Evolutionary conservation across 441 rosid species (phyloP).

Genomic region (Adansonia gregorii): DNA sequence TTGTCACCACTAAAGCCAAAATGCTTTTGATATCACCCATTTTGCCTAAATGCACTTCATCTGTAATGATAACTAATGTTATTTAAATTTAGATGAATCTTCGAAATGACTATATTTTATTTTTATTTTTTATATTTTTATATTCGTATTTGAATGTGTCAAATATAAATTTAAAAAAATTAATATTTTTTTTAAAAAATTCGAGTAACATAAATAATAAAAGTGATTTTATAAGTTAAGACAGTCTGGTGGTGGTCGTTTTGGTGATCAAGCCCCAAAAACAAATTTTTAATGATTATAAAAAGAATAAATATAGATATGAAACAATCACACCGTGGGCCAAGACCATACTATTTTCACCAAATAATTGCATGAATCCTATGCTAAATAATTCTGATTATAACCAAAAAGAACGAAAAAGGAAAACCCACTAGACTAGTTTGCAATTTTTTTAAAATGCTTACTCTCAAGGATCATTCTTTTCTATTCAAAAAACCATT

Average conservation of each 20-base stretch:
- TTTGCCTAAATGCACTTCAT: constrained; percentile 38
- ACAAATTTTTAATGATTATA: background rate
- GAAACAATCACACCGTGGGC: constrained; percentile 31
- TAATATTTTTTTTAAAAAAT: no score
- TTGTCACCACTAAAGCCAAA: constrained; percentile 18
- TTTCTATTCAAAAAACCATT: background rate
- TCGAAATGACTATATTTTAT: background rate
- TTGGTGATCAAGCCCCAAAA: constrained; percentile 1
- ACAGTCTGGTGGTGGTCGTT: constrained; percentile 11
- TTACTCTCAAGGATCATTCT: constrained; percentile 16
- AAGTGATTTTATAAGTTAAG: constrained; percentile 1
- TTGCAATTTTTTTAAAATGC: background rate
- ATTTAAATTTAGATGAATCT: background rate
- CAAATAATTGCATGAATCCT: constrained; percentile 29
- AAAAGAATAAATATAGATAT: background rate
- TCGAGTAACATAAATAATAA: background rate
- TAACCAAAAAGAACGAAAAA: background rate
- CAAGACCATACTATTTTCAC: constrained; percentile 12
- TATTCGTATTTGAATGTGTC: no score
- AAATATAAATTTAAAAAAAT: no score
- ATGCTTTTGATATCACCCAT: constrained; percentile 29
- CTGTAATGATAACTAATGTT: constrained; percentile 8
- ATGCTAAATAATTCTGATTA: constrained; percentile 13
- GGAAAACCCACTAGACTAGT: background rate
- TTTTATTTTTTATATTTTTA: background rate